These are phyloP conservation scores for Phytophthora parvispora DNA, from an alignment of 352 stramenopile species.

Conservation along the genomic window DNA sequence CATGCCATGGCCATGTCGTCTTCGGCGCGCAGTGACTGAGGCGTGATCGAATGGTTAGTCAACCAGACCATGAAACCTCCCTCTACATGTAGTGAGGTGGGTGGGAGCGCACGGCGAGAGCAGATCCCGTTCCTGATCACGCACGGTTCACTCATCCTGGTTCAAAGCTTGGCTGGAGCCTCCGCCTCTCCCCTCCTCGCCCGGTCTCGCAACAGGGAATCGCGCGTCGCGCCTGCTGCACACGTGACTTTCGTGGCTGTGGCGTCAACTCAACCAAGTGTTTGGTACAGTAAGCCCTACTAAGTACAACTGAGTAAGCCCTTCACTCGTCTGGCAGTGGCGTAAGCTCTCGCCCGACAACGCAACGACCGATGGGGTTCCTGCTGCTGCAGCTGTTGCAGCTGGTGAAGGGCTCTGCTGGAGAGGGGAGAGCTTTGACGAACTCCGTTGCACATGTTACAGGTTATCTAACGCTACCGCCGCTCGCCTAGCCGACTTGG, in stretches of 20 bases:
- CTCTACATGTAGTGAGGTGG: no score
- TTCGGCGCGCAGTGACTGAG: neutral
- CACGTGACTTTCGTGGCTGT: neutral
- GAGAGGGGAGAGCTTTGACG: neutral
- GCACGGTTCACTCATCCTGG: constrained; percentile 6
- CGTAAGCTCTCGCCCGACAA: neutral
- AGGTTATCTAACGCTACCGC: no score
- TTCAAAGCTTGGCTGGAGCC: neutral
- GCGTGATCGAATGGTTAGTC: constrained; percentile 12
- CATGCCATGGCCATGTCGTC: neutral
- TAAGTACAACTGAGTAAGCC: neutral
- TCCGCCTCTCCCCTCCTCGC: constrained; percentile 6
- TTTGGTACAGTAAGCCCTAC: no score
- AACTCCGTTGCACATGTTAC: neutral
- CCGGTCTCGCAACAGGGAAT: constrained; percentile 2
- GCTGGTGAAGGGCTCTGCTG: no score
- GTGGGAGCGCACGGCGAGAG: no score
- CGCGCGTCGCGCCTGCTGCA: neutral
- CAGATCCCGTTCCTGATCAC: constrained; percentile 29
- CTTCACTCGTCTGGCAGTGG: neutral
- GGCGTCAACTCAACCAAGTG: no score
- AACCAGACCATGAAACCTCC: no score
- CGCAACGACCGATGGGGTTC: neutral
- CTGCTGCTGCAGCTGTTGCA: no score
- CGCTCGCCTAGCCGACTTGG: constrained; percentile 18